Conservation (phyloP, 2,329 filamentous ascomycete genomes). For the Penicillium sp. region DNA sequence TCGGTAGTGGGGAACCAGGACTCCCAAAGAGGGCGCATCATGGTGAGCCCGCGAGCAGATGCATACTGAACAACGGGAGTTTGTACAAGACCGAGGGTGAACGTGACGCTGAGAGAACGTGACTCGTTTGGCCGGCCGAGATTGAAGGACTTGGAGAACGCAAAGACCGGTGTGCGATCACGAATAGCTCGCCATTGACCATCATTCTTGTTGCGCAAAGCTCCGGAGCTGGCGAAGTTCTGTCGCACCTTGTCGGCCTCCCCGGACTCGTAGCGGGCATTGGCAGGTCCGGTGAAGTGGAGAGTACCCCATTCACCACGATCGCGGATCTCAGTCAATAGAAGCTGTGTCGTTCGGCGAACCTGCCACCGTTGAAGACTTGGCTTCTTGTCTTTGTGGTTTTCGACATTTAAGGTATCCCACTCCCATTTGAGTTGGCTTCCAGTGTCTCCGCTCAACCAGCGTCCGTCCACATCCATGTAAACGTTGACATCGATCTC, state of each 20-base stretch:
- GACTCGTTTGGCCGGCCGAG: conserved; percentile 40
- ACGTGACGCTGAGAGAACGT: conserved; percentile 60
- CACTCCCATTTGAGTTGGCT: conserved; percentile 70
- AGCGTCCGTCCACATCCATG: conserved; percentile 70
- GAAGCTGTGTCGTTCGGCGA: conserved; percentile 53
- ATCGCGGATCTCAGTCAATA: conserved; percentile 72
- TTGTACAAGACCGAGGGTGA: conserved; percentile 75
- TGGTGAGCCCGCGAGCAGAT: conserved; percentile 69
- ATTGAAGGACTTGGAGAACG: conserved; percentile 67
- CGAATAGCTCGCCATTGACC: conserved; percentile 66
- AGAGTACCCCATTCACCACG: conserved; percentile 81
- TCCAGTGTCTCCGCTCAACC: conserved; percentile 73
- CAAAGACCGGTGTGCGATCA: conserved; percentile 78
- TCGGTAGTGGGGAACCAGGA: conserved; percentile 66
- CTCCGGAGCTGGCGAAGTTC: conserved; percentile 66
- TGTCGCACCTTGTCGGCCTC: conserved; percentile 65
- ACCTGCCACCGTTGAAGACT: conserved; percentile 46
- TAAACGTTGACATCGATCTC: conserved; percentile 62
- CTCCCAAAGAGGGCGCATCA: conserved; percentile 77
- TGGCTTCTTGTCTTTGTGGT: conserved; percentile 39
- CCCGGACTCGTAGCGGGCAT: conserved; percentile 68
- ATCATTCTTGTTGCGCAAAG: conserved; percentile 66
- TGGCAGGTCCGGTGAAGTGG: conserved; percentile 69
- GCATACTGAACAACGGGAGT: conserved; percentile 78
- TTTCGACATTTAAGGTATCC: conserved; percentile 43